Percentiles rank a stretch among this genome's conserved stretches.
Conservation (phyloP, 2,329 filamentous ascomycete species). For the Balansia obtecta region DNA sequence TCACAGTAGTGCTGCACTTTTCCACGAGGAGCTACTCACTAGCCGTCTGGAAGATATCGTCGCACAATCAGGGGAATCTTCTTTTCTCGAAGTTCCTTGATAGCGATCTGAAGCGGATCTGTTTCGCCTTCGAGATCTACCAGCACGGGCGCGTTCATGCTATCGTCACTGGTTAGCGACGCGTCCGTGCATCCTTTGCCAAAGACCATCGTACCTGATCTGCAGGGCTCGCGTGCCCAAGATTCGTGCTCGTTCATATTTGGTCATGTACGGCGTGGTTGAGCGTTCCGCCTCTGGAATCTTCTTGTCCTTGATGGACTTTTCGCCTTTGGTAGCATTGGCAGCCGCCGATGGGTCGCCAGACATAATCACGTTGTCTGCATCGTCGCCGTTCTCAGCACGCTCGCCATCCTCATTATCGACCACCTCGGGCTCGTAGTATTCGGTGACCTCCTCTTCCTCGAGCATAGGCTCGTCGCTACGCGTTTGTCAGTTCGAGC, state of each 20-base stretch:
- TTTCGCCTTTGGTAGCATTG: conserved; percentile 40
- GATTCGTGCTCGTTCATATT: conserved; percentile 92
- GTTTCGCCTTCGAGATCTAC: conserved; percentile 97
- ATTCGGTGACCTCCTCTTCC: conserved; percentile 51
- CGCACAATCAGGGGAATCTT: conserved; percentile 95
- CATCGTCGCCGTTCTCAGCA: conserved; percentile 40
- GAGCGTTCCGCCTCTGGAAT: conserved; percentile 78
- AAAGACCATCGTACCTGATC: conserved; percentile 63
- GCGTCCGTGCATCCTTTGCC: conserved; percentile 3
- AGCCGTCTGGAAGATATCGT: conserved; percentile 92
- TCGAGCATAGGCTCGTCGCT: conserved; percentile 63
- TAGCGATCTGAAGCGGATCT: conserved; percentile 90
- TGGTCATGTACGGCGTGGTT: conserved; percentile 98
- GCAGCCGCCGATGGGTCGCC: conserved; percentile 50
- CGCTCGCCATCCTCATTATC: conserved; percentile 39
- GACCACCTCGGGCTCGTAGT: conserved; percentile 42
- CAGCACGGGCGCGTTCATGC: conserved; percentile 94
- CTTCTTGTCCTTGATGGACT: conserved; percentile 65
- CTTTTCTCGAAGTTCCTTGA: conserved; percentile 95
- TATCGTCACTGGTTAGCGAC: conserved; percentile 23
- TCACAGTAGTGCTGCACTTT: too few species aligned
- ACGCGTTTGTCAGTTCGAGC: conserved; percentile 12
- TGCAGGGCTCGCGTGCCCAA: conserved; percentile 87
- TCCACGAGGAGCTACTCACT: conserved; percentile 45
- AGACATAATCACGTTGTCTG: conserved; percentile 46